Evolutionary conservation across 768 basidiomycete genomes (phyloP), one percentile per base, ranked within the genome.

Genomic region (Chalciporus pseudorubinellus): DNA sequence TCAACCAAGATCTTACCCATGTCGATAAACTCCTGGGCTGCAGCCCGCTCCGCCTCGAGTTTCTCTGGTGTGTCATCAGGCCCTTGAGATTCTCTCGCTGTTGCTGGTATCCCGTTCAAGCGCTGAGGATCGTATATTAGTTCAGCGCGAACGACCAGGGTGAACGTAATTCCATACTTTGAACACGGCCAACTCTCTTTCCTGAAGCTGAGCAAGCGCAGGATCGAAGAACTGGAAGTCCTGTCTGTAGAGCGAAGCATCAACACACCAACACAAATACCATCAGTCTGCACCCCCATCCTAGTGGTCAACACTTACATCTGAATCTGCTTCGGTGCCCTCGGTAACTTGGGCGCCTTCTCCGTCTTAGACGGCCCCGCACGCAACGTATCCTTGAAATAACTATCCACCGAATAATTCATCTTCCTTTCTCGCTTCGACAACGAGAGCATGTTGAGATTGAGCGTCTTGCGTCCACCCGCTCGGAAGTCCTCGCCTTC

Each of bases 161-260:
- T 16, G 12, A 46, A 34, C 4, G 4, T 20, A 12, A 29, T 5
- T 33, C 49, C 29, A 39, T 19, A 85, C 89, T 74, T 89, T 89
- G 67, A 85, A 85, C 11, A 85, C 89, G 0, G 86, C 86, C 18
- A 88, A 73, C 68, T 98, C 95, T 49, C 85, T 80, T 60, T 95
- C 92, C 64, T 98, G 94, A 22, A 98, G 73, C 59, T 83, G 84
- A 4, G 83, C 78, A 11, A 98, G 70, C 46, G 85, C 77, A 0
- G 84, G 81, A 7, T 94, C 89, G 74, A 91, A 98, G 77, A 99
- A 98, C 64, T 99, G 95, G 78, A 93, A 95, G 68, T 97, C 95
- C 70, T 94, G 88, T 57, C 91, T 94, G 60, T 21, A 49, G 18
- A 41, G 28, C 3, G 44, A 39, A 21, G 19, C 14, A 19, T 22